Evolutionary conservation across 305 asterid genomes (phyloP), one percentile per base, ranked within the genome.

Genomic region (Solanum hybrid): DNA sequence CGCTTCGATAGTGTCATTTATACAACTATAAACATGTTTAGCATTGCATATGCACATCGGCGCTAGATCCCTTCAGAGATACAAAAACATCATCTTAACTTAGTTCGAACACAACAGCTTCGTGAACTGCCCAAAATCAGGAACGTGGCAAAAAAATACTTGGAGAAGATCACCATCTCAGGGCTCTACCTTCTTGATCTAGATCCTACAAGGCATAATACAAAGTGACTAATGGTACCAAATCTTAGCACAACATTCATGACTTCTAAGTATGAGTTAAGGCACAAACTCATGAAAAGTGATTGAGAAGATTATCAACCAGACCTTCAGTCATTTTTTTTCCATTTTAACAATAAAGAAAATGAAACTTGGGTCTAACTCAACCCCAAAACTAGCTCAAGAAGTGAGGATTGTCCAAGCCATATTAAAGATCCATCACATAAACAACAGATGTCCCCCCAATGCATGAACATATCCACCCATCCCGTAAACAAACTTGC

Each of bases 281-380:
- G 87, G 87, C 75, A 84, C 87, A 46, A 84, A 46, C 69, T 84
- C 87, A 85, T 85, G 42, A 20, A 85, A 85, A 32, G 88, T 60
- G 51, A 85, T 56, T 32, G 34, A 85, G 46, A 6, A 7, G 75
- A 56, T 84, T 51, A 84, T 13, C 71, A 82, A 84, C 40, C 75
- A 84, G 72, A 51, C 31, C 87, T 51, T 78, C 84, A 35, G 84
- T 0, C 69, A 40, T 26, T 46, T 82, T 80, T 51, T 82, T 46
- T n/a, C 85, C 72, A 82, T 29, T 42, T 26, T 27, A 82, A 79
- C 32, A 2, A 3, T 73, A 29, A 29, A 7, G n/a, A 73, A 60
- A 69, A 69, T 69, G 76, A 69, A 69, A 24, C 76, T 69, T 69
- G 36, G 22, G 36, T 0, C 79, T 12, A 72, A 72, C 79, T 27